Evolutionary conservation across 257 asterid species (phyloP).

Genomic region (Forsythia viridissima): DNA sequence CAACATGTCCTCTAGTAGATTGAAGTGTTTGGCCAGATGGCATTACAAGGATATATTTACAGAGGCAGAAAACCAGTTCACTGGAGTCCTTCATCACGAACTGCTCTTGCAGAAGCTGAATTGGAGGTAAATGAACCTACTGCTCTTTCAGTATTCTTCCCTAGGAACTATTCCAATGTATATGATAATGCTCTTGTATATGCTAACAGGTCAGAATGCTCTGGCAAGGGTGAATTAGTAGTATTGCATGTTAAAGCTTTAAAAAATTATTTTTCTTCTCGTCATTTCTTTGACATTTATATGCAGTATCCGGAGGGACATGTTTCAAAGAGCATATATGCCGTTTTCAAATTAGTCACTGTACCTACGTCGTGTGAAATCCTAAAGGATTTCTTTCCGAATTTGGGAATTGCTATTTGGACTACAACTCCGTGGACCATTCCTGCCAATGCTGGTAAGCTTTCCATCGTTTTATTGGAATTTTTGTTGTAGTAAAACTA

Average conservation of each 20-base stretch:
- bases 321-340: conserved; percentile 89
- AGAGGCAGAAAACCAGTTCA: conserved; percentile 98
- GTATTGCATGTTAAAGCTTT: conserved; percentile 14
- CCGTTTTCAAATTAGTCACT: conserved; percentile 64
- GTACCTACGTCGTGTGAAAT: conserved; percentile 50
- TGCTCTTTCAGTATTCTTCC: conserved; percentile 9
- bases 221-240: conserved; percentile 1
- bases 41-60: conserved; percentile 81
- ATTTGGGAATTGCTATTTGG: conserved; percentile 89
- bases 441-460: conserved; percentile 95
- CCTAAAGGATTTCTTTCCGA: conserved; percentile 67
- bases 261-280: conserved; percentile 18
- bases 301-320: conserved; percentile 97
- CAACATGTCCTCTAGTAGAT: conserved; percentile 51
- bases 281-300: conserved; percentile 24
- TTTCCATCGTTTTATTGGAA: conserved; percentile 2
- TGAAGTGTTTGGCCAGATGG: conserved; percentile 96
- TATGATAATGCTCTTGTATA: conserved; percentile 3
- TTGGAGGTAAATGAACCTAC: conserved; percentile 66
- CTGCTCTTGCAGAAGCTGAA: conserved; percentile 99
- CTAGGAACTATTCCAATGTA: neutral
- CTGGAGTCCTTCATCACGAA: conserved; percentile 98
- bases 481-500: neutral
- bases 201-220: neutral
- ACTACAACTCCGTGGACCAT: conserved; percentile 99